Evolutionary conservation across 1,284 basidiomycete species (phyloP), one percentile per base, ranked within the genome.

Genomic region (Lentinula novae-zelandiae): DNA sequence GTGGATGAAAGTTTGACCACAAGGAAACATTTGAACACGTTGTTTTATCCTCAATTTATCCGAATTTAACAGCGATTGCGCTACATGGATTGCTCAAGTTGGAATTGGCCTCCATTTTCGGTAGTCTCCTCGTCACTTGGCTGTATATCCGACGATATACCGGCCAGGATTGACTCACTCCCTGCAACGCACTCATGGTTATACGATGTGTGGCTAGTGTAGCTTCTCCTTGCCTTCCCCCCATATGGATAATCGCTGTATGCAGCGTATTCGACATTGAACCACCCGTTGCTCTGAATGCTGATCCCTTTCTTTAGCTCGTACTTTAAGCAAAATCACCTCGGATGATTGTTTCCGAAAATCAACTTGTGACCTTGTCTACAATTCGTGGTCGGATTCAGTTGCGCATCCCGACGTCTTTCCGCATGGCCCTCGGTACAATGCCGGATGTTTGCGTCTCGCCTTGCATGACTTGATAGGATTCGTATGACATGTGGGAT

Each of bases 371-470:
- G 60, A 57, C 60, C 55, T 33, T 4, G 17, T 44, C 22, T 22
- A n/a, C 54, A 36, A 34, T 46, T 38, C 44, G 33, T 39, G 22
- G 8, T n/a, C 33, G 34, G 22, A 50, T 48, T 55, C 44, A 50
- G 10, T 50, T 40, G n/a, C 27, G 38, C 20, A 36, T 54, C 53
- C 61, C 61, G 61, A 62, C 50, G 57, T 58, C 51, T 53, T 58
- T 58, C 61, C 61, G 61, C 57, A 34, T 50, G 46, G n/a, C 33
- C 17, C n/a, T 62, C 61, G 42, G 58, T 53, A 46, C 57, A 61
- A 44, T 34, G 51, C 61, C 61, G 57, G 61, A 56, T 55, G 44
- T 55, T 54, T 58, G 36, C 42, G 34, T 49, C 10, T 33, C 33
- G 42, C 48, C 49, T 38, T 10, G 27, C 17, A 50, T 40, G 57